A percentile compares a stretch with the other conserved stretches of the same genome.
Conservation (phyloP, 148 eudicot genomes). For the Gaultheria prostrata region DNA sequence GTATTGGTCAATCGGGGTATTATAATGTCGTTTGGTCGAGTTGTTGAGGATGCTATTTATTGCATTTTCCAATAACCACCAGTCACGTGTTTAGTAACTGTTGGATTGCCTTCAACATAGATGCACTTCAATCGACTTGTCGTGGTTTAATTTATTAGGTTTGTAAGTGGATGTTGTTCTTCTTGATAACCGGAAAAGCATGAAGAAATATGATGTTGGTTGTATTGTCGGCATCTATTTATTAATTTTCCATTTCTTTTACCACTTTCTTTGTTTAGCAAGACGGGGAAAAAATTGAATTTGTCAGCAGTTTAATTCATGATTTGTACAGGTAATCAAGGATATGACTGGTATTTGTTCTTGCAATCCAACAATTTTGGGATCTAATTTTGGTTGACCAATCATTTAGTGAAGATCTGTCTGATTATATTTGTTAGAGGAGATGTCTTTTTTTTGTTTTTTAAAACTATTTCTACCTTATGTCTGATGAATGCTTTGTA, state of each 20-base stretch:
- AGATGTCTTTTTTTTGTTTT: neutral
- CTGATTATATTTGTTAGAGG: neutral
- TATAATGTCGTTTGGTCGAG: neutral
- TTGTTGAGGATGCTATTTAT: neutral
- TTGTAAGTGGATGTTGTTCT: neutral
- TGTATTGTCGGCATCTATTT: neutral
- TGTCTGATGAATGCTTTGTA: neutral
- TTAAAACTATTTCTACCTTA: neutral
- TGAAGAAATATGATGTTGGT: neutral
- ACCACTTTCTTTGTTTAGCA: neutral
- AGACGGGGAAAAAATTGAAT: neutral
- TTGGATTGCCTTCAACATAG: neutral
- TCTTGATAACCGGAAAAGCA: neutral
- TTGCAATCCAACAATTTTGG: neutral
- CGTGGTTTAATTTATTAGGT: constrained; percentile 7
- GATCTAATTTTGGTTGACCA: neutral
- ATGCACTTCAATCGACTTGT: neutral
- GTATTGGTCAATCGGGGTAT: neutral
- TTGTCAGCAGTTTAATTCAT: neutral
- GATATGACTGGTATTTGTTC: neutral
- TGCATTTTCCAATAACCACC: neutral
- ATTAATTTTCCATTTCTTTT: neutral
- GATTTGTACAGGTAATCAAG: neutral
- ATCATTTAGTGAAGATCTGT: neutral
- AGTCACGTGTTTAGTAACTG: neutral